Evolutionary conservation across 2,329 filamentous ascomycete genomes (phyloP), one percentile per base, ranked within the genome.

Genomic region (Ophiosphaerella herpotricha): DNA sequence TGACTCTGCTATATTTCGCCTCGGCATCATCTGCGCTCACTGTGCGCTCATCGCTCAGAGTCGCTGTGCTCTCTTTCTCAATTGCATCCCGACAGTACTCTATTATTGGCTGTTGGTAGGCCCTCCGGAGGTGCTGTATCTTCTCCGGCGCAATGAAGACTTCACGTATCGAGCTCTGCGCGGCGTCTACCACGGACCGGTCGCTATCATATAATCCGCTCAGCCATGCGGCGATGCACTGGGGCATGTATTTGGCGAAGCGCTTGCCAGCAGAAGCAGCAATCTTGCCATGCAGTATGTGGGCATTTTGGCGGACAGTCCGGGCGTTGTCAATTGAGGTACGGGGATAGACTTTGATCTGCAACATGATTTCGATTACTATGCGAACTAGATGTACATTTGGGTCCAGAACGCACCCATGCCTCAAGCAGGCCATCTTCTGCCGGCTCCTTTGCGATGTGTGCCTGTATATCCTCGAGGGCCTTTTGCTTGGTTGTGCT

Each of bases 401-500:
- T 48, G 56, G 53, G 54, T 11, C 29, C 55, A 51, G 54, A 57
- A 82, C 82, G 63, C 77, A 93, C 90, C 93, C 93, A 97, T 66
- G 89, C 88, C 61, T 94, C 89, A 47, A 97, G 75, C n/a, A 97
- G 76, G 9, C 86, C 80, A 61, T 96, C 90, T 66, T 97, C 91
- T 14, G 89, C 77, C 29, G 85, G 87, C 23, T 82, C 84, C 60
- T 81, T 69, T 70, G 80, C 36, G 34, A 90, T 78, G 66, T 88
- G 82, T 31, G 82, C 72, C 40, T 90, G 80, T 16, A 99, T 75
- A 44, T 97, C 93, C 63, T 97, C 92, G 24, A 99, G 78, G 0
- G 90, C 93, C 72, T 93, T 96, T 7, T 88, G 82, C 71, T 96
- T 96, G 33, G 94, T 99, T 9, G 86, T 96, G 65, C 87, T 88